Evolutionary conservation across 768 basidiomycete species (phyloP).

Genomic region (Hygrophoropsis aurantiaca): DNA sequence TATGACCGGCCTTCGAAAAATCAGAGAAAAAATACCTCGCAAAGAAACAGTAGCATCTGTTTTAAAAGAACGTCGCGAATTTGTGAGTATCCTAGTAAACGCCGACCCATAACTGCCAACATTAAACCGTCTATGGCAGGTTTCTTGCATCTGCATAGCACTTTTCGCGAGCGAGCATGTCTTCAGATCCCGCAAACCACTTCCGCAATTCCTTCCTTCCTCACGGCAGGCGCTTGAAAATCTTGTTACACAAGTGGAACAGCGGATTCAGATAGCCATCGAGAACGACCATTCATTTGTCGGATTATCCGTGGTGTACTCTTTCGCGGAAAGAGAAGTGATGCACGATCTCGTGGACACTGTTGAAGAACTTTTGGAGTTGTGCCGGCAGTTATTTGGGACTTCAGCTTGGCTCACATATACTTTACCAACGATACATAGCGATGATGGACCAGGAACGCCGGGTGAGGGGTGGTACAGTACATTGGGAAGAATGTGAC

Average conservation of each 20-base stretch:
- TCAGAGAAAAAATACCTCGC: constrained; percentile 46
- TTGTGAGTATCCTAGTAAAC: constrained; percentile 24
- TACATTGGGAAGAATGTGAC: constrained; percentile 23
- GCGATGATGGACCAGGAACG: constrained; percentile 2
- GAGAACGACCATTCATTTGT: constrained; percentile 27
- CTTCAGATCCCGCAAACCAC: constrained; percentile 43
- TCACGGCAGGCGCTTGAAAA: constrained; percentile 37
- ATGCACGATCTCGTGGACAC: constrained; percentile 41
- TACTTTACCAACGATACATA: not conserved
- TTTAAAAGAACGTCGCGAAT: constrained; percentile 41
- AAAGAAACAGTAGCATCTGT: constrained; percentile 40
- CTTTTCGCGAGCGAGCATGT: constrained; percentile 52
- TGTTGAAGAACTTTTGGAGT: constrained; percentile 40
- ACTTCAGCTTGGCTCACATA: constrained; percentile 42
- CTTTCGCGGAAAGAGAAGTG: constrained; percentile 43
- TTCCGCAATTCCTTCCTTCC: constrained; percentile 52
- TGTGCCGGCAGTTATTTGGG: constrained; percentile 44
- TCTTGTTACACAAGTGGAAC: constrained; percentile 35
- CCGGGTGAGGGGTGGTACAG: constrained; percentile 21
- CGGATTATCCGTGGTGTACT: constrained; percentile 40
- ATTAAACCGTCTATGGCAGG: constrained; percentile 12
- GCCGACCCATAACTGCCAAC: not conserved
- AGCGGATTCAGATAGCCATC: constrained; percentile 27
- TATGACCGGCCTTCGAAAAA: constrained; percentile 45
- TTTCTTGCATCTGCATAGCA: constrained; percentile 46